These are phyloP conservation scores for Trametes villosa DNA, from an alignment of 768 basidiomycete genomes.

Conservation along the genomic window DNA sequence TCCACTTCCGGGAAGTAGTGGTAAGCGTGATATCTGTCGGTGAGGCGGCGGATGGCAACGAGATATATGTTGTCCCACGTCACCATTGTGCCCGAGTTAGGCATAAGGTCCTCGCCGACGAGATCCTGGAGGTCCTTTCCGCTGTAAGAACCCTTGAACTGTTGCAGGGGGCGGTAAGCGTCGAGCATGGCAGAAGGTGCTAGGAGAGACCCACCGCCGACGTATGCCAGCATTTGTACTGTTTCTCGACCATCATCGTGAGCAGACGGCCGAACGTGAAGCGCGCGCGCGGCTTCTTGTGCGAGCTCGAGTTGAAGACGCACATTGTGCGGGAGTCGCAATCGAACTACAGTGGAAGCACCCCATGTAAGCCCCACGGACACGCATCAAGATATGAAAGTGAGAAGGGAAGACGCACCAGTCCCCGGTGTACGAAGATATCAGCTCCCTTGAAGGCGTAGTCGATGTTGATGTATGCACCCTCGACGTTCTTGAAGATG, in stretches of 20 bases:
- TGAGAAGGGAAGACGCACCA: neutral
- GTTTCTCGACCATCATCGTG: neutral
- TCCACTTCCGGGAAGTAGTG: constrained; percentile 3
- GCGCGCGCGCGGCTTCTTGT: neutral
- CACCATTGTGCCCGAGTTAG: neutral
- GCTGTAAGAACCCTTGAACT: neutral
- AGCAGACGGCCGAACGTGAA: neutral
- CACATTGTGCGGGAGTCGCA: neutral
- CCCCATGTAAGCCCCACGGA: neutral
- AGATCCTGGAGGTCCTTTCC: neutral
- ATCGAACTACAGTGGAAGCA: neutral
- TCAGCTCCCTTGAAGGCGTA: neutral
- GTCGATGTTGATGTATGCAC: neutral
- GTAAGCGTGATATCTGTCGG: neutral
- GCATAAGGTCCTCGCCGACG: neutral
- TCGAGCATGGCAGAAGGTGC: neutral
- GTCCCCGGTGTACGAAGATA: neutral
- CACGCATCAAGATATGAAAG: neutral
- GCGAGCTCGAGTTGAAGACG: neutral
- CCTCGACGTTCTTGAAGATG: neutral
- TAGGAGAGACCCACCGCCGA: neutral
- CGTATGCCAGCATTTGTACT: neutral
- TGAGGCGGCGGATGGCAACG: neutral
- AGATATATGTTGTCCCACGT: neutral
- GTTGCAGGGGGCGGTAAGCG: neutral